Base-by-base conservation (phyloP, 805 yeast species). In the Yarrowia osloensis region DNA sequence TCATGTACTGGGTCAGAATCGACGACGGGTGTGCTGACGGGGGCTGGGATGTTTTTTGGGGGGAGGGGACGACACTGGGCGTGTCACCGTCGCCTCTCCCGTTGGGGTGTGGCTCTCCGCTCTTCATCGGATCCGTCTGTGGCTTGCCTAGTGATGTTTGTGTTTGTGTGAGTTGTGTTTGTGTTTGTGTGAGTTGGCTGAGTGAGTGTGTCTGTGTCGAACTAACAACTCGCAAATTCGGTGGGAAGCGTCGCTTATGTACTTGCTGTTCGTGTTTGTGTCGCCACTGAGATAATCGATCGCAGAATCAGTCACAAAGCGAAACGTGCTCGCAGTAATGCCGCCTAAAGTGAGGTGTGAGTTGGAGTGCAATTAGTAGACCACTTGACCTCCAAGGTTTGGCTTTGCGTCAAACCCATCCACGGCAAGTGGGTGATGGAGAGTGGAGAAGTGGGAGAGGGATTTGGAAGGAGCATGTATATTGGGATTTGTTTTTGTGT, bases 371-470 rank as follows among this genome's bases (percentile, higher is more conserved):
- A 19, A 12, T 19, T 40, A 21, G 24, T 39, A 40, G 19, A n/a
- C 21, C 46, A 37, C 28, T 40, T 57, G 49, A 57, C 63, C 63
- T 57, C 63, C 63, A 57, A 57, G 63, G 63, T 57, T 57, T 57
- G 49, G 28, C 24, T 24, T 37, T 31, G 49, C 35, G 24, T 47
- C 22, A 9, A 31, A 19, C 4, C 7, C 19, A 24, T 50, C 6
- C 19, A 31, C 28, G 35, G 57, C 57, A 50, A 22, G 55, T 31
- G 19, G 55, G 7, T 17, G 12, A 19, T 13, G 15, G 6, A 17
- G 19, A 6, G 26, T n/a, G 29, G 17, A 46, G 13, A 11, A 15
- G 13, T 1, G n/a, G n/a, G n/a, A n/a, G n/a, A n/a, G n/a, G n/a
- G n/a, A n/a, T n/a, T n/a, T n/a, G n/a, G n/a, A n/a, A n/a, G n/a